Evolutionary conservation across 768 basidiomycete genomes (phyloP).

Genomic region (Infundibulicybe gibba): DNA sequence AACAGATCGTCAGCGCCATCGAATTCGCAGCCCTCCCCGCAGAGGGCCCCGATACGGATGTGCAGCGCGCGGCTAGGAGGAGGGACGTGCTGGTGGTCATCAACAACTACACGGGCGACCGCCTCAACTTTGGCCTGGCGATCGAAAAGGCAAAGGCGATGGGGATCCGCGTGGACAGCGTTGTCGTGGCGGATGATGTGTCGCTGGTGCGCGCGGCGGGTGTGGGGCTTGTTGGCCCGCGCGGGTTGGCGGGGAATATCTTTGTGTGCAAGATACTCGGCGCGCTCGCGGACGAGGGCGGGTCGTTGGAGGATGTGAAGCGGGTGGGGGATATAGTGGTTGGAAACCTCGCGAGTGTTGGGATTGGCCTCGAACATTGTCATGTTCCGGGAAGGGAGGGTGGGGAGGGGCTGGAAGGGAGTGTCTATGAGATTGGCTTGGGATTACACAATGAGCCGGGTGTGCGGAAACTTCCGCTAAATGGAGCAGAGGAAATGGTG

Average conservation of each 20-base stretch:
- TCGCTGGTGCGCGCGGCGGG: slow-evolving; percentile 28
- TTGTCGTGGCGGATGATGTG: slow-evolving; percentile 56
- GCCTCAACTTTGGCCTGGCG: slow-evolving; percentile 56
- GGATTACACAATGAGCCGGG: slow-evolving; percentile 58
- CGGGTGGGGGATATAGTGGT: slow-evolving; percentile 30
- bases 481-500: slow-evolving; percentile 23
- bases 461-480: slow-evolving; percentile 30
- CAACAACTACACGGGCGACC: slow-evolving; percentile 53
- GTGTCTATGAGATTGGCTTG: slow-evolving; percentile 44
- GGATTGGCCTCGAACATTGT: slow-evolving; percentile 49
- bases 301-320: slow-evolving; percentile 26
- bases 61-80: slow-evolving; percentile 8
- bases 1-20: slow-evolving; percentile 49
- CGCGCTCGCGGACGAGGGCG: slow-evolving; percentile 39
- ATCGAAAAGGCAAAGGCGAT: slow-evolving; percentile 44
- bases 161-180: slow-evolving; percentile 33
- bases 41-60: slow-evolving; percentile 9
- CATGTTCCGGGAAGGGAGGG: slow-evolving; percentile 46
- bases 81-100: slow-evolving; percentile 35
- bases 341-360: slow-evolving; percentile 27
- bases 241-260: slow-evolving; percentile 44
- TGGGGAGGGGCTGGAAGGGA: slow-evolving; percentile 9
- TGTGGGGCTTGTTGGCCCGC: slow-evolving; percentile 39
- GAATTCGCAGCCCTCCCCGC: slow-evolving; percentile 36
- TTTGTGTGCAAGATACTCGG: slow-evolving; percentile 57